Conservation (phyloP, 768 basidiomycete genomes). For the Psilocybe tampanensis region DNA sequence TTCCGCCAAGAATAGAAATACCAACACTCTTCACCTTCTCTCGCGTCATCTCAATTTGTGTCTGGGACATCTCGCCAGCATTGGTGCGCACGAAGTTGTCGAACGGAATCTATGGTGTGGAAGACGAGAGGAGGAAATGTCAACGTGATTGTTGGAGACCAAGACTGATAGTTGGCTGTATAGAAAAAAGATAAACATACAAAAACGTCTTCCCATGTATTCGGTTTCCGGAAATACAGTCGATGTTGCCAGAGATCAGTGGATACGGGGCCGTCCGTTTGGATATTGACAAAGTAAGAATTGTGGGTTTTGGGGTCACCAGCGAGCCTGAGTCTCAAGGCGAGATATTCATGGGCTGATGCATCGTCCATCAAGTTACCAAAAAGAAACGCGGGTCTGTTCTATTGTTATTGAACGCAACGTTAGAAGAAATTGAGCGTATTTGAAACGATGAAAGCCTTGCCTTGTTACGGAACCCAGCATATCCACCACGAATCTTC, state of each 20-base stretch:
- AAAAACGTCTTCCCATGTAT: constrained; percentile 82
- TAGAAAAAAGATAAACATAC: constrained; percentile 43
- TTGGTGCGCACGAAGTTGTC: constrained; percentile 75
- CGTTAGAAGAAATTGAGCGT: too few species aligned
- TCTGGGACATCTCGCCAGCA: constrained; percentile 65
- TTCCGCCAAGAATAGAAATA: constrained; percentile 86
- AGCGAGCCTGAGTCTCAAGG: constrained; percentile 74
- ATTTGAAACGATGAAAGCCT: background rate
- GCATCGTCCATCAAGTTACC: constrained; percentile 87
- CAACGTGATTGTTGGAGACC: background rate
- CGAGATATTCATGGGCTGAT: constrained; percentile 78
- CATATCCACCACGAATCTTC: constrained; percentile 82
- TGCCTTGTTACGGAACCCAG: constrained; percentile 88
- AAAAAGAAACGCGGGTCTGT: constrained; percentile 74
- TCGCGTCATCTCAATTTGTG: constrained; percentile 75
- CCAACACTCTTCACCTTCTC: constrained; percentile 81
- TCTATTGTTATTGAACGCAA: constrained; percentile 35
- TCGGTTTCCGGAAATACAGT: constrained; percentile 70
- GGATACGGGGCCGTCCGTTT: constrained; percentile 80
- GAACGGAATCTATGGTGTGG: constrained; percentile 79
- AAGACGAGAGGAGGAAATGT: background rate
- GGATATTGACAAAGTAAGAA: constrained; percentile 93
- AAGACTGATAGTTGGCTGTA: background rate
- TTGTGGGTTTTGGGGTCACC: constrained; percentile 77
- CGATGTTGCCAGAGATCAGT: constrained; percentile 96